phyloP scores from a whole-genome alignment of 1,139 yeast species.

The Kazachstania sp. region DNA sequence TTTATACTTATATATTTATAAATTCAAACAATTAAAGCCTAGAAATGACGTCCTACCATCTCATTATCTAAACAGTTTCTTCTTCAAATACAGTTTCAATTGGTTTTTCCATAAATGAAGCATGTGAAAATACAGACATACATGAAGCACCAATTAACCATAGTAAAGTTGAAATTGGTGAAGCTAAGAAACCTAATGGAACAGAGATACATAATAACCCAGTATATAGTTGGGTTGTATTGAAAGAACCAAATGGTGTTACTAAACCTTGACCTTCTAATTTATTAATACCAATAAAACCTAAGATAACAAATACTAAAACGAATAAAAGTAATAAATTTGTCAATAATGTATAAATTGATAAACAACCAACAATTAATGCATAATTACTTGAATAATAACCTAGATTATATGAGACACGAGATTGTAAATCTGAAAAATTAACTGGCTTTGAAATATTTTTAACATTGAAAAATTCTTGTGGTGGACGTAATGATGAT shows the following conservation, averaged over 20 bases:
- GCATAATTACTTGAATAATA: conserved; percentile 86
- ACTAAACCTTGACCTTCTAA: conserved; percentile 76
- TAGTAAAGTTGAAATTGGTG: conserved; percentile 87
- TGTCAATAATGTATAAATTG: conserved; percentile 67
- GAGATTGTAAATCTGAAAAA: conserved; percentile 80
- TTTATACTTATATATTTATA: no score
- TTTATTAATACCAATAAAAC: conserved; percentile 68
- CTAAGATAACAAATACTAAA: conserved; percentile 55
- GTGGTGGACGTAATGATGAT: conserved; percentile 75
- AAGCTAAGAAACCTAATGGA: conserved; percentile 87
- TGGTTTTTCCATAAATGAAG: conserved; percentile 92
- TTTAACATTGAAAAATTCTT: conserved; percentile 87
- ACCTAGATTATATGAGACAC: conserved; percentile 77
- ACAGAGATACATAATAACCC: conserved; percentile 69
- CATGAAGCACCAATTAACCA: conserved; percentile 97
- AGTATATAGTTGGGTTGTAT: conserved; percentile 82
- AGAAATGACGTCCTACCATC: no score
- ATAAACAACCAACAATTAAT: conserved; percentile 60
- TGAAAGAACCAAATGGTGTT: conserved; percentile 56
- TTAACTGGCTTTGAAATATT: conserved; percentile 85
- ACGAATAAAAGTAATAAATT: conserved; percentile 80
- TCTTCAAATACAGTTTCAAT: conserved; percentile 96
- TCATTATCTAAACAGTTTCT: conserved; percentile 44
- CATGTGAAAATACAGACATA: conserved; percentile 82
- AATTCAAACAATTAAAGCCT: no score